phyloP scores from a whole-genome alignment of 169 alveolate species.

The Cryptosporidium sp. region DNA sequence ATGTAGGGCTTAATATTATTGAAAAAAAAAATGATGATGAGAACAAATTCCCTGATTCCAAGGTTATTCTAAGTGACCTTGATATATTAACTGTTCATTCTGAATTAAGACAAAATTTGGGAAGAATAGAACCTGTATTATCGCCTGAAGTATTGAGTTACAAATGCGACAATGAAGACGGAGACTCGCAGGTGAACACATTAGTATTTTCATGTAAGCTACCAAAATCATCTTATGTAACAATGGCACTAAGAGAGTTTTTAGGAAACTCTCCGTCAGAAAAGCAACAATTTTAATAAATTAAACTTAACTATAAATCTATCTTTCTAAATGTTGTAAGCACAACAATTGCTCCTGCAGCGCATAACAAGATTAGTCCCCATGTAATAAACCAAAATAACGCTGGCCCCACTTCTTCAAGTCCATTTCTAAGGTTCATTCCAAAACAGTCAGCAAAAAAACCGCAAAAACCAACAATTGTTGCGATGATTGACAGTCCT shows the following conservation, averaged over 20 bases:
- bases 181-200: slow-evolving; percentile 14
- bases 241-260: slow-evolving; percentile 80
- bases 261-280: slow-evolving; percentile 71
- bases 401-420: slow-evolving; percentile 73
- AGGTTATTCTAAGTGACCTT: slow-evolving; percentile 54
- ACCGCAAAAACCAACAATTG: slow-evolving; percentile 76
- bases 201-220: slow-evolving; percentile 77
- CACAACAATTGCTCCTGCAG: slow-evolving; percentile 69
- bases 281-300: background rate
- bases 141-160: background rate
- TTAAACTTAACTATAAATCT: slow-evolving; percentile 24
- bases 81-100: slow-evolving; percentile 20
- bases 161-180: slow-evolving; percentile 8
- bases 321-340: slow-evolving; percentile 60
- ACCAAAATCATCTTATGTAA: slow-evolving; percentile 82
- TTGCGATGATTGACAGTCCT: slow-evolving; percentile 76
- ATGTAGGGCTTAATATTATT: slow-evolving; percentile 77
- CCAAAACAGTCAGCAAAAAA: slow-evolving; percentile 77
- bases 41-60: slow-evolving; percentile 76
- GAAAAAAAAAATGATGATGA: slow-evolving; percentile 78
- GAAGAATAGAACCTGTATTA: background rate
- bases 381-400: slow-evolving; percentile 77
- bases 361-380: slow-evolving; percentile 56
- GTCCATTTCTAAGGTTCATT: slow-evolving; percentile 77
- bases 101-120: background rate